Conservation (phyloP, 2,329 filamentous ascomycete genomes). For the Aspergillus niger region DNA sequence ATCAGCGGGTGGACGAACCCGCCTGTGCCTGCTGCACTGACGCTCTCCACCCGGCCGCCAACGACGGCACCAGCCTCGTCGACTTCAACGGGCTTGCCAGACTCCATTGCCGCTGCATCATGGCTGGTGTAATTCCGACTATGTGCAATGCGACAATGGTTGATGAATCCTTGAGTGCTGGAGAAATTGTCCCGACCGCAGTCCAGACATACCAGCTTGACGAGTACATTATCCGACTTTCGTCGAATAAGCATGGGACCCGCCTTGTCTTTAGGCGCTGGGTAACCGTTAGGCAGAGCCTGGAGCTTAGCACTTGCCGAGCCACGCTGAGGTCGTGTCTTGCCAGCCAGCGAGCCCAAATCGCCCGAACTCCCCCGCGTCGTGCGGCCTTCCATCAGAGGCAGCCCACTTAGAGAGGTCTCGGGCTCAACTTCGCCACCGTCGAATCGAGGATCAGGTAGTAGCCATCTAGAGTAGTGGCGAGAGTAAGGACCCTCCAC, state of each 20-base stretch:
- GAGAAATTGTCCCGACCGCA: constrained; percentile 90
- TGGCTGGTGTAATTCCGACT: constrained; percentile 93
- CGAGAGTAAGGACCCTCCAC: constrained; percentile 89
- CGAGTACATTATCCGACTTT: constrained; percentile 75
- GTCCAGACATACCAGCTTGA: constrained; percentile 87
- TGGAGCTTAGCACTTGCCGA: constrained; percentile 67
- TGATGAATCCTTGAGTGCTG: constrained; percentile 98
- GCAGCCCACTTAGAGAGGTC: constrained; percentile 29
- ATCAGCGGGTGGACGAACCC: constrained; percentile 66
- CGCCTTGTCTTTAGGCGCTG: constrained; percentile 75
- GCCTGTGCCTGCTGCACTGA: constrained; percentile 28
- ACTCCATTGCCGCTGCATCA: constrained; percentile 86
- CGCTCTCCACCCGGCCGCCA: constrained; percentile 38
- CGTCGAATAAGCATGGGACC: constrained; percentile 83
- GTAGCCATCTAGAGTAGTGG: constrained; percentile 94
- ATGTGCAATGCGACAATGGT: constrained; percentile 96
- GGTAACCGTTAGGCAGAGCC: constrained; percentile 69
- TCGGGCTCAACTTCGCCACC: constrained; percentile 51
- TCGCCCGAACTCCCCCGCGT: constrained; percentile 75
- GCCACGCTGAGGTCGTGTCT: constrained; percentile 60
- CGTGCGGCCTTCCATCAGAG: constrained; percentile 68
- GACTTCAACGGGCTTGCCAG: constrained; percentile 77
- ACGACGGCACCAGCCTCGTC: constrained; percentile 58
- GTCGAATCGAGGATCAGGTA: constrained; percentile 86
- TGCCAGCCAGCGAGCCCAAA: constrained; percentile 50